Evolutionary conservation across 192 early-diverging fungal species (phyloP), one percentile per base, ranked within the genome.

Genomic region (Borealophlyctis nickersoniae): DNA sequence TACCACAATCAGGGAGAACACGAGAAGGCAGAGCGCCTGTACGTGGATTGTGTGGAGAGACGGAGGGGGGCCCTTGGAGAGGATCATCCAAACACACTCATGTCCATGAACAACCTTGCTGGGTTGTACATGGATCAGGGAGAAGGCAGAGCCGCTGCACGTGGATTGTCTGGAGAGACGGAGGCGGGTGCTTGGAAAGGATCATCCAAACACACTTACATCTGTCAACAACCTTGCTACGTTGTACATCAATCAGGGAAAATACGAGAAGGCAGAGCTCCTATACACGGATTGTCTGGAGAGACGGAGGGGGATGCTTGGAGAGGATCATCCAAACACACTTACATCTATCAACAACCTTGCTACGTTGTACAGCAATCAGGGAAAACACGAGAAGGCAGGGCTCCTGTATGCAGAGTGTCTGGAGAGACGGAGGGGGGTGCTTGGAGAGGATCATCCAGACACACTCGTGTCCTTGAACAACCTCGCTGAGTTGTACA

Each of bases 211-310:
- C 64, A 67, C 65, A 9, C 26, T 67, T 23, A 22, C 26, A 27
- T 16, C 33, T 13, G 66, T 67, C 63, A 66, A 66, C 66, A 67
- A 70, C 36, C 35, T 70, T 9, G 68, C 67, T 11, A n/a, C 35
- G 29, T 35, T 70, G 63, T 59, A 70, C 32, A 11, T 16, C 27
- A 16, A 16, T 7, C 67, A 69, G 48, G 66, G 69, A 5, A 24
- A 63, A 23, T 70, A 71, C 66, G 52, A 60, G 35, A 27, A 70
- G 23, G 68, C 68, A 9, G 68, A 70, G 34, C 53, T 13, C 9
- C 39, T 45, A 7, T 45, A 45, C 39, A 19, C 19, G 39, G 39
- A 45, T 7, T 45, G 39, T 45, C 19, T 45, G 19, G 39, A 45
- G 26, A 71, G 30, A 22, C 11, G 13, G 9, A 16, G 45, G 27